Conservation (phyloP, 805 yeast species). For the Hanseniaspora hatyaiensis region DNA sequence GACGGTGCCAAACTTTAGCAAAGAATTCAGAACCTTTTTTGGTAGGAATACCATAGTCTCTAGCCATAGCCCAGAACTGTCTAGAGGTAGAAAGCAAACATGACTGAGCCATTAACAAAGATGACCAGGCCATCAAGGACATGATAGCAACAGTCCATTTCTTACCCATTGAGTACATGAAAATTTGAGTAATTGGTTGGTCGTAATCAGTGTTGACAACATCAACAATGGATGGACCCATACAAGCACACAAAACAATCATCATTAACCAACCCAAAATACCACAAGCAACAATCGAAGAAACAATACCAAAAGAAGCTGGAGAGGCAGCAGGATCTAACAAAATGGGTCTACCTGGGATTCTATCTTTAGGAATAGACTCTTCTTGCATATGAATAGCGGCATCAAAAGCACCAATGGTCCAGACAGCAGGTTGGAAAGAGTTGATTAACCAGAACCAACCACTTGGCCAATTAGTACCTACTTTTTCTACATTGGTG, state of each 20-base stretch:
- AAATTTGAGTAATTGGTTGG: constrained; percentile 54
- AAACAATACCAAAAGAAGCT: constrained; percentile 40
- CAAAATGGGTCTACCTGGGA: constrained; percentile 10
- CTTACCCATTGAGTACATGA: constrained; percentile 50
- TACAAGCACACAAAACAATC: constrained; percentile 44
- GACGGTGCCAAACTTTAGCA: constrained; percentile 45
- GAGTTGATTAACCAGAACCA: constrained; percentile 42
- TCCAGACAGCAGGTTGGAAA: constrained; percentile 63
- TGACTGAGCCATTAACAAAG: constrained; percentile 42
- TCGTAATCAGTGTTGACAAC: constrained; percentile 41
- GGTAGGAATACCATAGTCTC: constrained; percentile 68
- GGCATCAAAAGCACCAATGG: constrained; percentile 63
- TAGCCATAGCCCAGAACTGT: constrained; percentile 62
- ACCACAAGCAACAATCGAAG: constrained; percentile 47
- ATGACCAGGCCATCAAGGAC: constrained; percentile 47
- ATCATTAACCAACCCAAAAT: constrained; percentile 46
- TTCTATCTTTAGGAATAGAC: constrained; percentile 45
- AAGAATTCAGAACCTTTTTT: constrained; percentile 35
- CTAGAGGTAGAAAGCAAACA: constrained; percentile 33
- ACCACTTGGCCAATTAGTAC: constrained; percentile 47
- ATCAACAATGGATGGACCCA: constrained; percentile 35
- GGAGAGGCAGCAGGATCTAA: constrained; percentile 39
- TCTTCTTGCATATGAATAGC: constrained; percentile 67
- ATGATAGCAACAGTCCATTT: constrained; percentile 55
- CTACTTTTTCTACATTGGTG: constrained; percentile 38